Base-by-base conservation (phyloP, 331 rosid species). In the Arachis monticola region DNA sequence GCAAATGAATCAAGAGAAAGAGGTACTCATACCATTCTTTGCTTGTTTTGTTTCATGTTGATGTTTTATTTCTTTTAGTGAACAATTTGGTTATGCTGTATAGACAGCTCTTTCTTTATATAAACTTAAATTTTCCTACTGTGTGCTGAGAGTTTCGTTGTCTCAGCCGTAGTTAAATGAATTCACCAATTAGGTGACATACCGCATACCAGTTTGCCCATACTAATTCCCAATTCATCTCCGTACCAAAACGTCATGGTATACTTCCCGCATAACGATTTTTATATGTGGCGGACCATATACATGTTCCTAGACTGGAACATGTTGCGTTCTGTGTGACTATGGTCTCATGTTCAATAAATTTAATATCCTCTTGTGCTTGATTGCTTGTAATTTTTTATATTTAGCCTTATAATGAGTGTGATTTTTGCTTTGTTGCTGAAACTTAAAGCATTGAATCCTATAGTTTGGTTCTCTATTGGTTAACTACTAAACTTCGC, bases 1-100 rank as follows among this genome's bases (percentile, higher is more conserved):
- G 86, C 84, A 76, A 85, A 92, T 79, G 99, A 95, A 53, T 88
- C 96, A 46, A 87, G 98, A 74, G 99, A 95, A 85, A 92, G 99
- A 92, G 99, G 99, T 95, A 84, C 56, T 56, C 17, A 41, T 40
- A 48, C 68, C n/a, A 60, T 74, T 56, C 51, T 45, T 27, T 78
- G 30, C 9, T 31, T 64, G 40, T 72, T 78, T 81, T 61, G 10
- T 52, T 45, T 75, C 73, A 13, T 8, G 48, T 41, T 56, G 40
- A 59, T 8, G 64, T 63, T 74, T 74, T 32, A 52, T 59, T 48
- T 8, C 75, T 40, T 27, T 53, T 52, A 57, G 41, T 50, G 56
- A 42, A 38, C 32, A 32, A 52, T 57, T 51, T 64, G 66, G 64
- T 48, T 70, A 2, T 69, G 72, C 57, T 32, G 7, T 27, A 27